These are phyloP conservation scores for Aspergillus sp. DNA, from an alignment of 2,329 filamentous ascomycete genomes.

Conservation along the genomic window DNA sequence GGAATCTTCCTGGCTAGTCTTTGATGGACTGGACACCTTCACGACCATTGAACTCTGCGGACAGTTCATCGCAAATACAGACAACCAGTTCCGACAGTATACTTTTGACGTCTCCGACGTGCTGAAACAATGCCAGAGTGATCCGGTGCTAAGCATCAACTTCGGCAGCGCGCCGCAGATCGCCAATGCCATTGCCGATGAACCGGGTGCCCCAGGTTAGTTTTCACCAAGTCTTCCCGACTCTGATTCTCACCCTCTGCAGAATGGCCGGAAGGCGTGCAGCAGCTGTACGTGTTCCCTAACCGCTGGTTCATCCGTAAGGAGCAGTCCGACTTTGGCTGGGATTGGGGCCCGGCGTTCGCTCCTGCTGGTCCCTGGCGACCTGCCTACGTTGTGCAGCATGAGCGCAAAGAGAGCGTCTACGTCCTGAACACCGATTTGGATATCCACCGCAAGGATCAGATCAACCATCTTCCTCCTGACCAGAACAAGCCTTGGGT, in stretches of 20 bases:
- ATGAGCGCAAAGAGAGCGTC: conserved; percentile 32
- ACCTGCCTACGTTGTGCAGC: conserved; percentile 48
- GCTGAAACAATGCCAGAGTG: conserved; percentile 33
- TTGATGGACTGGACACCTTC: conserved; percentile 56
- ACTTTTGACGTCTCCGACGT: conserved; percentile 47
- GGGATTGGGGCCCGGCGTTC: conserved; percentile 56
- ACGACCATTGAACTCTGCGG: conserved; percentile 48
- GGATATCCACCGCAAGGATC: conserved; percentile 50
- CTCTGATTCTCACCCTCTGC: not conserved
- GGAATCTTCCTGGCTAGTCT: conserved; percentile 46
- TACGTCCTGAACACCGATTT: conserved; percentile 46
- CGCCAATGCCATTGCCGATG: conserved; percentile 42
- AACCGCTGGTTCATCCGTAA: conserved; percentile 51
- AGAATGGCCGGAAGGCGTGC: conserved; percentile 43
- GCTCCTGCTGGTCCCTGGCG: conserved; percentile 56
- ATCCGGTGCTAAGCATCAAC: conserved; percentile 40
- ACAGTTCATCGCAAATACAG: conserved; percentile 45
- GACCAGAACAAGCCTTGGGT: conserved; percentile 51
- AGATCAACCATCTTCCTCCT: conserved; percentile 50
- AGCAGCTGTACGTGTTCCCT: conserved; percentile 43
- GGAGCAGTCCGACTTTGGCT: conserved; percentile 55
- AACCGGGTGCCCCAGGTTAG: conserved; percentile 40
- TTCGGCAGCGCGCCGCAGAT: conserved; percentile 50
- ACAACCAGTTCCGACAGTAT: conserved; percentile 57
- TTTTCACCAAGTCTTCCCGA: not conserved